A percentile compares a stretch with the other conserved stretches of the same genome.
Conservation (phyloP, 495 filamentous ascomycete genomes). For the Halenospora varia region DNA sequence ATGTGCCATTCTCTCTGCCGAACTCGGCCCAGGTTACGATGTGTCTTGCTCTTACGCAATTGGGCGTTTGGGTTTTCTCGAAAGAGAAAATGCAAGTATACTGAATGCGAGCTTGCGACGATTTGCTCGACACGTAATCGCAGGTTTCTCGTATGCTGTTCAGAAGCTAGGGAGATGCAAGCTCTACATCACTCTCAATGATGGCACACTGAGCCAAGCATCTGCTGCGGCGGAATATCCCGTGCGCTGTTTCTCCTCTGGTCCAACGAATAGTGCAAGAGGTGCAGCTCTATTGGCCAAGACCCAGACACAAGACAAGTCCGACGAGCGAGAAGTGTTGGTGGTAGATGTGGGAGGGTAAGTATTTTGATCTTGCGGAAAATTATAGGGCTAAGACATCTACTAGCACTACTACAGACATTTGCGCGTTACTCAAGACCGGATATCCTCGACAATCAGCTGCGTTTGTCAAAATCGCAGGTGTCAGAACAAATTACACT, state of each 20-base stretch:
- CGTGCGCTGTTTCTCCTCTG: slow-evolving; percentile 47
- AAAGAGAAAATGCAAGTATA: slow-evolving; percentile 51
- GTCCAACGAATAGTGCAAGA: slow-evolving; percentile 49
- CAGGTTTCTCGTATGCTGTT: slow-evolving; percentile 39
- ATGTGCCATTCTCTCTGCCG: slow-evolving; percentile 10
- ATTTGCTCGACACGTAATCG: slow-evolving; percentile 41
- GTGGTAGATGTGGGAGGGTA: slow-evolving; percentile 47
- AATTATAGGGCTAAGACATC: slow-evolving; percentile 4
- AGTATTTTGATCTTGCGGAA: no score
- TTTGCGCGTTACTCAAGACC: slow-evolving; percentile 46
- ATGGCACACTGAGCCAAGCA: slow-evolving; percentile 43
- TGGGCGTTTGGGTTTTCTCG: slow-evolving; percentile 43
- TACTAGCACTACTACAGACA: slow-evolving; percentile 50
- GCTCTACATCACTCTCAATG: slow-evolving; percentile 49
- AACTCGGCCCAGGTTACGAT: slow-evolving; percentile 19
- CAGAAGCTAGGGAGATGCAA: slow-evolving; percentile 39
- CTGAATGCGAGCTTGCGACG: slow-evolving; percentile 45
- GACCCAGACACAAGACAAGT: slow-evolving; percentile 18
- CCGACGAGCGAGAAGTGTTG: slow-evolving; percentile 33
- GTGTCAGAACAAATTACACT: slow-evolving; percentile 48
- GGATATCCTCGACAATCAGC: slow-evolving; percentile 53
- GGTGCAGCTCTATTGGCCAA: slow-evolving; percentile 42
- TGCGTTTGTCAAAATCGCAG: slow-evolving; percentile 45
- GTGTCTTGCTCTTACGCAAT: slow-evolving; percentile 38
- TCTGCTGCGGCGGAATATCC: slow-evolving; percentile 40